Percentiles rank a stretch among this genome's conserved stretches.
Conservation (phyloP, 345 rosid genomes). For the Mangifera indica region DNA sequence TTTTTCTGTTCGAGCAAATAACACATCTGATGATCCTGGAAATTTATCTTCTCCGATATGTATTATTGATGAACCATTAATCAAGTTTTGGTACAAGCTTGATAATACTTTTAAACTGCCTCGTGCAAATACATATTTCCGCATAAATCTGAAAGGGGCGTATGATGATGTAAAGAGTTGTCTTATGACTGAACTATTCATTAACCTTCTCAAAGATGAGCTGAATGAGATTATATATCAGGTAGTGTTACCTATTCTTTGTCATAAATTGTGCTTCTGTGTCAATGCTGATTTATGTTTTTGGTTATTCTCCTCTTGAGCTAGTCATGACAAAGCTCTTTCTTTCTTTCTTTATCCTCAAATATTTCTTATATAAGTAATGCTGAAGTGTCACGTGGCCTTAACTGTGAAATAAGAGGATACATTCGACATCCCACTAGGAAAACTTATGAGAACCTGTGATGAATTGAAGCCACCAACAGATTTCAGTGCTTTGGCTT, state of each 20-base stretch:
- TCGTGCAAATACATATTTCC: slow-evolving; percentile 84
- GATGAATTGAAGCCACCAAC: not conserved
- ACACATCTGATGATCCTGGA: slow-evolving; percentile 25
- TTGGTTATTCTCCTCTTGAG: not conserved
- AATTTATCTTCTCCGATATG: slow-evolving; percentile 54
- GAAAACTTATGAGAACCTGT: not conserved
- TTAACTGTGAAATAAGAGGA: not conserved
- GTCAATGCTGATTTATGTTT: not conserved
- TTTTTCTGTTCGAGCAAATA: slow-evolving; percentile 65
- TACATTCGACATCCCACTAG: not conserved
- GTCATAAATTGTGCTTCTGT: slow-evolving; percentile 1
- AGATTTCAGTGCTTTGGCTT: not conserved
- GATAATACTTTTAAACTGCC: slow-evolving; percentile 81
- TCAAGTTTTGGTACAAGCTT: slow-evolving; percentile 96
- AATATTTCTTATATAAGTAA: not conserved
- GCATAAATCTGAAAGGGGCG: slow-evolving; percentile 79
- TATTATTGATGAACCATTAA: slow-evolving; percentile 68
- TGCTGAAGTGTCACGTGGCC: not conserved
- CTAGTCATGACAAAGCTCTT: slow-evolving; percentile 5
- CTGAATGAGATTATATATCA: slow-evolving; percentile 86
- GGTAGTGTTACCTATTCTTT: slow-evolving; percentile 43
- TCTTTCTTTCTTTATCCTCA: not conserved
- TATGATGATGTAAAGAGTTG: slow-evolving; percentile 64
- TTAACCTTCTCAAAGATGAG: slow-evolving; percentile 89
- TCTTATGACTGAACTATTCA: slow-evolving; percentile 75